Evolutionary conservation across 2,329 filamentous ascomycete species (phyloP).

Genomic region (Curvularia verruculosa): DNA sequence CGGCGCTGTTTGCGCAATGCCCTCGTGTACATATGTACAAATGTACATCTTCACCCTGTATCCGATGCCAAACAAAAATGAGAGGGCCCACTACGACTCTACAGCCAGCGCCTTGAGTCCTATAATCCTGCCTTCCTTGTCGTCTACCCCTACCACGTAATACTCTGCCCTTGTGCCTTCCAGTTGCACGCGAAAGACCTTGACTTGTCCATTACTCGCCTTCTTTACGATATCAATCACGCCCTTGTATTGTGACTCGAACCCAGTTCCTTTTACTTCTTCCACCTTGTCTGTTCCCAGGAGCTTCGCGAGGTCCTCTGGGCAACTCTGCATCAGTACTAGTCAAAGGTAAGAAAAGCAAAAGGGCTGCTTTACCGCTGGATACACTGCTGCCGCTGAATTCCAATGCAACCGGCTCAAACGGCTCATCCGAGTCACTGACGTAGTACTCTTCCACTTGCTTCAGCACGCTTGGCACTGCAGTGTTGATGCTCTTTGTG

Average conservation of each 20-base stretch:
- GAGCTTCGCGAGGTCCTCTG: constrained; percentile 73
- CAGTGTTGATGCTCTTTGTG: constrained; percentile 53
- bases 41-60: constrained; percentile 4
- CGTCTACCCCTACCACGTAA: constrained; percentile 73
- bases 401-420: constrained; percentile 74
- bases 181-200: constrained; percentile 73
- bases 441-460: constrained; percentile 67
- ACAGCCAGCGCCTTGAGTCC: constrained; percentile 79
- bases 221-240: constrained; percentile 72
- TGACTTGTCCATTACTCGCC: constrained; percentile 70
- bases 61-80: not conserved
- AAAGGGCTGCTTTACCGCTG: constrained; percentile 52
- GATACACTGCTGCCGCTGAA: constrained; percentile 65
- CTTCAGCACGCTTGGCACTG: constrained; percentile 60
- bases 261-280: constrained; percentile 71
- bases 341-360: not conserved
- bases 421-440: constrained; percentile 86
- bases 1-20: constrained; percentile 11
- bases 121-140: constrained; percentile 67
- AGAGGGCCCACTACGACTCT: constrained; percentile 57
- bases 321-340: constrained; percentile 15
- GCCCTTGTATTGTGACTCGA: constrained; percentile 74
- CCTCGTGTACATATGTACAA: not conserved
- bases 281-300: constrained; percentile 67
- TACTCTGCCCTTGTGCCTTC: constrained; percentile 74